Evolutionary conservation across 441 rosid genomes (phyloP), one percentile per base, ranked within the genome.

Genomic region (Adansonia rubrostipa): DNA sequence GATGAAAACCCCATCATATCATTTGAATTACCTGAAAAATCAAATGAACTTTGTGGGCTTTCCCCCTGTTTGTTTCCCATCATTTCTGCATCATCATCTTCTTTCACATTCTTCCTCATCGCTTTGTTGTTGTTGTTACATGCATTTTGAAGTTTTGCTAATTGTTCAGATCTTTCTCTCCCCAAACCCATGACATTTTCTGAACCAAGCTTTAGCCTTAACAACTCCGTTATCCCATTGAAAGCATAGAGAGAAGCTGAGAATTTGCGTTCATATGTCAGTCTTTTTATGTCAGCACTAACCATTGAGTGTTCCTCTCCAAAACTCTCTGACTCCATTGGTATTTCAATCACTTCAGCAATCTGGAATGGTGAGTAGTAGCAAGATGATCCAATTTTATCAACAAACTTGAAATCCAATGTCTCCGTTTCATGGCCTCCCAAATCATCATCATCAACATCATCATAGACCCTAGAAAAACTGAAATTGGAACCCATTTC

Each of bases 221-320:
- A 67, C 84, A 92, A 86, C 85, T 91, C 92, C 0, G 87, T 53
- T 79, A 89, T 86, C 14, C 95, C 92, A 78, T 88, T 85, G 80
- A 91, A 89, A 6, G 93, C 93, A 56, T 89, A 90, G 2, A 88
- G 86, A n/a, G 95, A 91, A 79, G 93, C 93, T 4, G 93, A 91
- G 79, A 86, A 77, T 75, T 91, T 91, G 76, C 93, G 84, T 75
- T 89, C 95, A 36, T 86, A 88, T 47, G 78, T 88, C 92, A 91
- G 86, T 74, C 91, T 87, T 84, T 87, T 83, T 90, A 91, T 81
- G 47, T 86, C 88, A 61, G 81, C 91, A 65, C 82, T 83, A 22
- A 89, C 80, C 79, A 82, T 80, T 0, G 89, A 80, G 3, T 91
- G 85, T 73, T 87, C 89, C 36, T 88, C 92, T 20, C 68, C 82